Evolutionary conservation across 495 filamentous ascomycete species (phyloP).

Genomic region (Hypoxylon rickii): DNA sequence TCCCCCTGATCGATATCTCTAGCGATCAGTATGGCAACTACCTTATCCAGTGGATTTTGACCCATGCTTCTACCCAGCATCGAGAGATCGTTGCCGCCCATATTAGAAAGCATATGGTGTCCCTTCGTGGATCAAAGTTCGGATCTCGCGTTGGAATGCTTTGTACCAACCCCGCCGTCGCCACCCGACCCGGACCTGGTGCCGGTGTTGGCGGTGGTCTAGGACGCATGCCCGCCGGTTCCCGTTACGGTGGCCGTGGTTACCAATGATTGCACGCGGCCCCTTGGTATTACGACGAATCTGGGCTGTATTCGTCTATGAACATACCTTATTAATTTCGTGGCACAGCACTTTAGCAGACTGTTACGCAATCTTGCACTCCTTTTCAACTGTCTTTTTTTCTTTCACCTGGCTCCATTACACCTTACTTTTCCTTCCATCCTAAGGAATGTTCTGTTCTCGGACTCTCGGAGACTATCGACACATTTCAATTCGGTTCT

Average conservation of each 20-base stretch:
- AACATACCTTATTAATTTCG: conserved; percentile 23
- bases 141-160: conserved; percentile 98
- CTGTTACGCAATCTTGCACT: conserved; percentile 10
- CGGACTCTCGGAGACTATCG: conserved; percentile 32
- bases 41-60: conserved; percentile 94
- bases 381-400: conserved; percentile 22
- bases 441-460: conserved; percentile 36
- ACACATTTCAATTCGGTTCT: conserved; percentile 39
- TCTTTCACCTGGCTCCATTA: too few relatives aligned
- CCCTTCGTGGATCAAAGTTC: conserved; percentile 96
- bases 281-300: conserved; percentile 18
- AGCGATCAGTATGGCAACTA: conserved; percentile 99
- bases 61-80: conserved; percentile 81
- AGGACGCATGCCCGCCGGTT: conserved; percentile 60
- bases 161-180: conserved; percentile 88
- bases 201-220: conserved; percentile 60
- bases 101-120: conserved; percentile 99
- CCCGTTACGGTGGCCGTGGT: conserved; percentile 51
- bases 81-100: conserved; percentile 91
- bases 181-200: conserved; percentile 83
- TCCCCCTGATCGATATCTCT: conserved; percentile 96
- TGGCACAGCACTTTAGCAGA: conserved; percentile 23
- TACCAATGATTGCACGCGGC: conserved; percentile 51
- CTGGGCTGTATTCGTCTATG: conserved; percentile 7
- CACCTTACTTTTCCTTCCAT: conserved; percentile 39